A percentile compares a stretch with the other conserved stretches of the same genome.
phyloP scores from a whole-genome alignment of 2,329 filamentous ascomycete species.

The Lecanicillium sp. region DNA sequence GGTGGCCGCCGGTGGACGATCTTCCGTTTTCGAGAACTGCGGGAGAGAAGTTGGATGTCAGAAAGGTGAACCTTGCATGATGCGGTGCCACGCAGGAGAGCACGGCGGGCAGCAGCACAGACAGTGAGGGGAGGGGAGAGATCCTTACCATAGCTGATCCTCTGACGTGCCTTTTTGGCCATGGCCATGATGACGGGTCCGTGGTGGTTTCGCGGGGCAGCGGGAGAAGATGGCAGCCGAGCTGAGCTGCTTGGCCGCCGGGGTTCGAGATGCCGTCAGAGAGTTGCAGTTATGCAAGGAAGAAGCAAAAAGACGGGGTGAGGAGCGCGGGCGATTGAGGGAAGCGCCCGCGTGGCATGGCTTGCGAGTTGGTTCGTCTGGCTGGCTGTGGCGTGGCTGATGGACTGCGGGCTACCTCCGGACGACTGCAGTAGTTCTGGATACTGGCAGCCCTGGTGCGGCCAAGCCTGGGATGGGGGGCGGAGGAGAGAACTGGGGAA shows the following conservation, averaged over 20 bases:
- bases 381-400: background rate
- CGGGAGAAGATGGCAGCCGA: too few species aligned
- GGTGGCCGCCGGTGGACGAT: constrained; percentile 67
- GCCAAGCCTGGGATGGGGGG: too few species aligned
- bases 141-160: constrained; percentile 60
- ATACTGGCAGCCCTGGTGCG: too few species aligned
- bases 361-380: too few species aligned
- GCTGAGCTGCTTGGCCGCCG: too few species aligned
- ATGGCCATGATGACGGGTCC: constrained; percentile 31
- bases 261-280: too few species aligned
- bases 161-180: constrained; percentile 64
- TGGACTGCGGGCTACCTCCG: background rate
- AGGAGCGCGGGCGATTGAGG: constrained; percentile 1
- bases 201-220: constrained; percentile 1
- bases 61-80: too few species aligned
- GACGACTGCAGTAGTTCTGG: background rate
- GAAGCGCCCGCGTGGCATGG: constrained; percentile 12
- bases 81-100: background rate
- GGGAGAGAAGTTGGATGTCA: constrained; percentile 11
- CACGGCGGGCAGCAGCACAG: background rate
- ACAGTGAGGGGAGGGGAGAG: constrained; percentile 15
- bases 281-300: background rate
- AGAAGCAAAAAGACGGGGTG: background rate
- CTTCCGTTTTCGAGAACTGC: constrained; percentile 55
- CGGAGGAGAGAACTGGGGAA: too few species aligned